phyloP scores from a whole-genome alignment of 345 rosid genomes.

The Dovyalis caffra region DNA sequence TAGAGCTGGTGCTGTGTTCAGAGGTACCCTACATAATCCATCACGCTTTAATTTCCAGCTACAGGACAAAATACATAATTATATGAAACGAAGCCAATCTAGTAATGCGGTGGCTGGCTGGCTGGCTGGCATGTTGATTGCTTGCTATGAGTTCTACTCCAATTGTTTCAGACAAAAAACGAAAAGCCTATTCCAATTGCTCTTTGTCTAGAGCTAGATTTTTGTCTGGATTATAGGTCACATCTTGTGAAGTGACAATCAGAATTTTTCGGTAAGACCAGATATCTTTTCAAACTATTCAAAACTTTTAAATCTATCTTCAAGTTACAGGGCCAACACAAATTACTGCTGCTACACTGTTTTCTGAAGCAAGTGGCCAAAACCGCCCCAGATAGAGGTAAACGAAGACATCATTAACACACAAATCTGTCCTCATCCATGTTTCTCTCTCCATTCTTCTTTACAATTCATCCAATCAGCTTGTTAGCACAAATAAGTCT shows the following conservation, averaged over 20 bases:
- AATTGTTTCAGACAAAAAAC: not conserved
- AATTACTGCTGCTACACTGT: no score
- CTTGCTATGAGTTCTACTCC: not conserved
- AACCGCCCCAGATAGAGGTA: no score
- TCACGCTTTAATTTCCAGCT: not conserved
- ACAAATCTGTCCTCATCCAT: no score
- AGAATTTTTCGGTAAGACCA: not conserved
- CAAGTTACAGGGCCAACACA: no score
- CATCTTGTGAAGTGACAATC: not conserved
- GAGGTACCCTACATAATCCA: not conserved
- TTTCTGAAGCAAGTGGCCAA: no score
- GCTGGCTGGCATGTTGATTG: not conserved
- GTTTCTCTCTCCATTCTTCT: no score
- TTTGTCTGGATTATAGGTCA: not conserved
- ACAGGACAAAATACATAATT: not conserved
- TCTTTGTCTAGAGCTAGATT: not conserved
- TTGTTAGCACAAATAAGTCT: no score
- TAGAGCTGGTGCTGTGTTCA: not conserved
- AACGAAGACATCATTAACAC: no score
- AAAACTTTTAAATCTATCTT: not conserved
- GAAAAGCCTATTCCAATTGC: not conserved
- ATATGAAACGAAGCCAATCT: not conserved
- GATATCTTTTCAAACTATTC: not conserved
- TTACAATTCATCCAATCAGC: no score
- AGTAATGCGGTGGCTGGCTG: not conserved